Percentiles rank a stretch among this genome's conserved stretches.
phyloP scores from a whole-genome alignment of 495 filamentous ascomycete genomes.

The Penicillium fimorum region DNA sequence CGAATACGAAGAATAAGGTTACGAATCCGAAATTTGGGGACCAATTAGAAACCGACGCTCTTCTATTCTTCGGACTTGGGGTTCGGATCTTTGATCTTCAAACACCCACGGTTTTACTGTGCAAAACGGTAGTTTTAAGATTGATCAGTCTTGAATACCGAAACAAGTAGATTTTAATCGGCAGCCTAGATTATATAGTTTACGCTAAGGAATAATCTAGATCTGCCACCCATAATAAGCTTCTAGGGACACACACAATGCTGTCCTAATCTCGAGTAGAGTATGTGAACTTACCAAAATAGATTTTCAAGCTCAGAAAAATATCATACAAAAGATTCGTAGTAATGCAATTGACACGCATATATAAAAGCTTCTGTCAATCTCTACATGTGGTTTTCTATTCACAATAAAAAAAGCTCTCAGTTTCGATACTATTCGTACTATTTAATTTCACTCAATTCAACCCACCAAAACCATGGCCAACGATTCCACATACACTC shows the following conservation, averaged over 20 bases:
- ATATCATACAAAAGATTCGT: too few relatives aligned
- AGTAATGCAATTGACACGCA: too few relatives aligned
- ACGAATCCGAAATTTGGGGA: background rate
- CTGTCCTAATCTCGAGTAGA: background rate
- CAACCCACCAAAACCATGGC: background rate
- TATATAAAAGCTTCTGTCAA: too few relatives aligned
- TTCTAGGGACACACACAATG: background rate
- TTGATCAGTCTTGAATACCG: background rate
- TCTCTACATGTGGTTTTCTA: too few relatives aligned
- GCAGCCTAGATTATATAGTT: background rate
- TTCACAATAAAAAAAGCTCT: too few relatives aligned
- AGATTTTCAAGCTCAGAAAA: too few relatives aligned
- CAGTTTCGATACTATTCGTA: too few relatives aligned
- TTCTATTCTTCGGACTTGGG: background rate
- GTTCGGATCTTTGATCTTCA: background rate
- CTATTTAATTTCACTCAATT: too few relatives aligned
- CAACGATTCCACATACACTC: constrained; percentile 7
- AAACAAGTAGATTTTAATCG: background rate
- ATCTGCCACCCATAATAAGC: background rate
- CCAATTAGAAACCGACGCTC: background rate
- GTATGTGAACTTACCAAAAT: background rate
- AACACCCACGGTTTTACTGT: too few relatives aligned
- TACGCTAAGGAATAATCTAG: background rate
- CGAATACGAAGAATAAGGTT: constrained; percentile 1
- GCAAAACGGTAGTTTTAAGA: background rate